Conservation (phyloP, 768 basidiomycete genomes). For the Suillus weaverae region DNA sequence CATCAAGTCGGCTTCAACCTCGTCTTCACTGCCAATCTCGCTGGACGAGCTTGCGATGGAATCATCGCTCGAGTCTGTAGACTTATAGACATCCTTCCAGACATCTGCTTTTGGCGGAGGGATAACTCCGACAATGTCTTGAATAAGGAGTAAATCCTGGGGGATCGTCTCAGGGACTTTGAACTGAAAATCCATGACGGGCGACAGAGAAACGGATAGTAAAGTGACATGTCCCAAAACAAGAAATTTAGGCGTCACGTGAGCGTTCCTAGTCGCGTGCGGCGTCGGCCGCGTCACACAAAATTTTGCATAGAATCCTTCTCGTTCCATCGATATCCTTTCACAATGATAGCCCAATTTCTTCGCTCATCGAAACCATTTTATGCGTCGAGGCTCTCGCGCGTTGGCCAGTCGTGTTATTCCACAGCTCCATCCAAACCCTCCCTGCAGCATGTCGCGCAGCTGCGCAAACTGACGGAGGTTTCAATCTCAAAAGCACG, state of each 20-base stretch:
- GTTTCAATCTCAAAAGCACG: conserved; percentile 87
- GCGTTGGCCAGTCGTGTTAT: conserved; percentile 35
- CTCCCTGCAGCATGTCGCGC: conserved; percentile 76
- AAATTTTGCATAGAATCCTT: neutral
- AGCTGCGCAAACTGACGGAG: conserved; percentile 77
- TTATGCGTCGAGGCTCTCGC: conserved; percentile 1
- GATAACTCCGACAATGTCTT: conserved; percentile 53
- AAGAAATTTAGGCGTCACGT: neutral
- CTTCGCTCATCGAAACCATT: conserved; percentile 9
- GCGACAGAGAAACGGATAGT: neutral
- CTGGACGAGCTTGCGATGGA: conserved; percentile 52
- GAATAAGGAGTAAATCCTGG: conserved; percentile 76
- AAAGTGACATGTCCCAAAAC: neutral
- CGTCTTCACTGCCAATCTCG: conserved; percentile 65
- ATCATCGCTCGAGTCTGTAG: conserved; percentile 38
- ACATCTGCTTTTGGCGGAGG: neutral
- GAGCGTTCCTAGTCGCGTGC: conserved; percentile 4
- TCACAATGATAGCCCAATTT: conserved; percentile 18
- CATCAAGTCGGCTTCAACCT: conserved; percentile 66
- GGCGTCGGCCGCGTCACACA: neutral
- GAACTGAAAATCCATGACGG: conserved; percentile 41
- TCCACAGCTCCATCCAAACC: conserved; percentile 57
- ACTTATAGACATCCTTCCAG: conserved; percentile 3
- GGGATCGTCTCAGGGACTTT: conserved; percentile 61
- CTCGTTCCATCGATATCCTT: neutral